These are phyloP conservation scores for Paramecium sonneborni DNA, from an alignment of 73 alveolate genomes.

Conservation along the genomic window DNA sequence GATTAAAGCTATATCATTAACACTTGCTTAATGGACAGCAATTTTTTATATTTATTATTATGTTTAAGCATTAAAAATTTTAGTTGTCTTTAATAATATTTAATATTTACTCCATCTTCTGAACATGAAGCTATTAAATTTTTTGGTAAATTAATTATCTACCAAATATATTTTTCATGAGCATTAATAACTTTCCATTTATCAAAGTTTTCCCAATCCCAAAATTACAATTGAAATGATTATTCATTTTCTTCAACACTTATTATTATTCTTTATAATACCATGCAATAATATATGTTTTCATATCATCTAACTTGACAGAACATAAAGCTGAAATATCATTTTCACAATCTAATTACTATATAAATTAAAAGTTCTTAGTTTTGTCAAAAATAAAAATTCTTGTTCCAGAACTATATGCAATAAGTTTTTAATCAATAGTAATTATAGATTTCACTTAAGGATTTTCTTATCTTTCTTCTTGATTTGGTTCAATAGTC, in stretches of 20 bases:
- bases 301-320: neutral
- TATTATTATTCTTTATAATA: neutral
- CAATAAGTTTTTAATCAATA: neutral
- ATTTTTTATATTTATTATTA: neutral
- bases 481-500: neutral
- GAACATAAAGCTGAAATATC: conserved; percentile 17
- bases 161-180: conserved; percentile 14
- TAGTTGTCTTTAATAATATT: neutral
- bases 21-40: conserved; percentile 11
- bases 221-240: neutral
- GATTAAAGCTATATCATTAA: conserved; percentile 34
- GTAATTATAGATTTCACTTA: neutral
- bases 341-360: neutral
- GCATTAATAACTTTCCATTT: conserved; percentile 31
- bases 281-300: conserved; percentile 3
- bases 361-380: neutral
- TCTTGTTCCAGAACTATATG: neutral
- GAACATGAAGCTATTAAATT: conserved; percentile 20
- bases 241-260: conserved; percentile 19
- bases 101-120: neutral
- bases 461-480: neutral
- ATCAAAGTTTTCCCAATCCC: neutral
- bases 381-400: neutral
- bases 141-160: conserved; percentile 8
- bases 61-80: neutral